Conservation (phyloP, 73 alveolate genomes). For the Loxodes magnus region DNA sequence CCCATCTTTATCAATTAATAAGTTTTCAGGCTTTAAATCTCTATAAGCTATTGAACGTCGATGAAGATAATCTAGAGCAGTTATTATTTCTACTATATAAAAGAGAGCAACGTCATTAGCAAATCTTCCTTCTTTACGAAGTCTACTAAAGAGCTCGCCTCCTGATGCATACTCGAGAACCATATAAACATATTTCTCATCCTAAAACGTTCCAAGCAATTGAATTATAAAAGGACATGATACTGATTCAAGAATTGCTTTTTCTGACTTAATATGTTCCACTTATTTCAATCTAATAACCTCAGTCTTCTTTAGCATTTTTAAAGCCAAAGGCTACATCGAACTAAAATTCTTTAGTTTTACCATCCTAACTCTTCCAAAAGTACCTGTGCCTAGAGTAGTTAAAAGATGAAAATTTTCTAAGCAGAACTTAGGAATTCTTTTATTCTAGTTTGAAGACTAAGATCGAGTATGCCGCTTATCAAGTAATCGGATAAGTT, state of each 20-base stretch:
- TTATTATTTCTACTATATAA: constrained; percentile 39
- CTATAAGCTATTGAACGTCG: constrained; percentile 49
- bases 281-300: constrained; percentile 77
- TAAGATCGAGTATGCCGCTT: no score
- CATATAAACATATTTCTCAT: constrained; percentile 31
- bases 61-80: constrained; percentile 47
- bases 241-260: constrained; percentile 16
- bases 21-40: constrained; percentile 85
- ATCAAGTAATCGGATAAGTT: no score
- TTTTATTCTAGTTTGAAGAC: no score
- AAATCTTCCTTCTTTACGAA: constrained; percentile 43
- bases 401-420: constrained; percentile 39
- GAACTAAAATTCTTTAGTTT: constrained; percentile 39
- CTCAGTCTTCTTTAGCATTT: constrained; percentile 84
- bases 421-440: constrained; percentile 26
- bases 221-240: constrained; percentile 36
- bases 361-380: constrained; percentile 90
- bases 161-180: constrained; percentile 52
- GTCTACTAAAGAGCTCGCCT: constrained; percentile 43
- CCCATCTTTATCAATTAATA: constrained; percentile 56
- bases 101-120: constrained; percentile 38
- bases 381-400: constrained; percentile 92
- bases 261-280: constrained; percentile 33
- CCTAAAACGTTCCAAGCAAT: constrained; percentile 39
- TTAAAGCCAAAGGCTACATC: constrained; percentile 79